Base-by-base conservation (phyloP, 2,329 filamentous ascomycete genomes). In the Colletotrichum plurivorum region DNA sequence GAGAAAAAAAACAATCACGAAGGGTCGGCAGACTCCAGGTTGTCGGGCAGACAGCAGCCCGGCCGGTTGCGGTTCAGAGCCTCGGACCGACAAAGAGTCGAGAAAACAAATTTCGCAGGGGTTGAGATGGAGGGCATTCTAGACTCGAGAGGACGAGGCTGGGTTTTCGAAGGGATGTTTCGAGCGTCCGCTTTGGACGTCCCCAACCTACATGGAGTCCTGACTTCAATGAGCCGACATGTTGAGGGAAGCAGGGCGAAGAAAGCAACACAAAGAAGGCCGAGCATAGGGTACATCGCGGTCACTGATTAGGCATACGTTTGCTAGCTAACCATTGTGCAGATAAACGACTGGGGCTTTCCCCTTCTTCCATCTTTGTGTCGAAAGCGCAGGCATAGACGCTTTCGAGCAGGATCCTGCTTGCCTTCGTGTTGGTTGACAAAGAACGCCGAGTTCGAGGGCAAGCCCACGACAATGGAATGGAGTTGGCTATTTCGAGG, bases 1-100 rank as follows among this genome's bases (percentile, higher is more conserved):
- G 20, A 59, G 54, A 25, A 41, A 59, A 54, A 36, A 36, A 31
- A 36, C 41, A 53, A 54, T 59, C 41, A 49, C 27, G 22, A 63
- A 39, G 25, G 52, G 20, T 48, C 46, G 13, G 3, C 36, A n/a
- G 13, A 63, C 31, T 16, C 6, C 27, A 8, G 27, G 20, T 49
- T 43, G 41, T 43, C 16, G 4, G 41, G 15, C 12, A 43, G 16
- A 43, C 13, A 43, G 15, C 13, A 15, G 41, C 41, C 13, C 16
- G 41, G 8, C 41, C 15, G 41, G 41, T 43, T 43, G 41, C 41
- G 41, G 41, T 13, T n/a, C 13, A n/a, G 13, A 43, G 16, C 5
- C 13, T 13, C 13, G 13, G 41, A 13, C 6, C 2, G 16, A 43
- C 41, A 43, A 43, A n/a, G 41, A 43, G 41, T 43, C 31, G 41